Evolutionary conservation across 192 early-diverging fungal species (phyloP).

Genomic region (Obelidium mucronatum): DNA sequence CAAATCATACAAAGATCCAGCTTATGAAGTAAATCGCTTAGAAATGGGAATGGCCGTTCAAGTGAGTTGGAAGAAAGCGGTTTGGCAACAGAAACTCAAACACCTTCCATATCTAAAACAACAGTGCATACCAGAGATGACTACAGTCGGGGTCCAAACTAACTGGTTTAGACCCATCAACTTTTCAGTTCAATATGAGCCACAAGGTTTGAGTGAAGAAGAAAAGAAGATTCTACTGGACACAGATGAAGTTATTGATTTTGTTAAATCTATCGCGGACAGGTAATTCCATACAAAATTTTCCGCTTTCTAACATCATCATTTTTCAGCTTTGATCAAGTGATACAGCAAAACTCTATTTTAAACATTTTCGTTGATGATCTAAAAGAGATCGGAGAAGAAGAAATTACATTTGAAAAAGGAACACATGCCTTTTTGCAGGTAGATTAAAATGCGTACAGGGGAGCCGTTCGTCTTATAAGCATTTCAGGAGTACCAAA

Average conservation of each 20-base stretch:
- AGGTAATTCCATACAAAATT: slow-evolving; percentile 20
- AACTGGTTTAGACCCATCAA: slow-evolving; percentile 61
- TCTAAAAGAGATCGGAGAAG: slow-evolving; percentile 62
- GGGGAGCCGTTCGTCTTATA: not conserved
- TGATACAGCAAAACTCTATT: slow-evolving; percentile 61
- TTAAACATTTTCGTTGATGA: slow-evolving; percentile 68
- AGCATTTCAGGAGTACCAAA: slow-evolving; percentile 72
- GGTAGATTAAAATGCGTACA: slow-evolving; percentile 14
- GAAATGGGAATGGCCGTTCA: slow-evolving; percentile 56
- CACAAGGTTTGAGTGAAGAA: slow-evolving; percentile 39
- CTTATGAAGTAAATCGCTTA: slow-evolving; percentile 56
- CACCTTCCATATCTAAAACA: not conserved
- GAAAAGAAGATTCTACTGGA: slow-evolving; percentile 42
- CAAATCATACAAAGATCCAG: slow-evolving; percentile 59
- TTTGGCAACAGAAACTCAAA: too few species aligned
- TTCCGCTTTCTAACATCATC: not conserved
- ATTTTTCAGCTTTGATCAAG: slow-evolving; percentile 58
- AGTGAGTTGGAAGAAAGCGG: slow-evolving; percentile 20
- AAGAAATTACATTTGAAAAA: slow-evolving; percentile 64
- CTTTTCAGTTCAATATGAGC: slow-evolving; percentile 60
- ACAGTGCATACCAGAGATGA: slow-evolving; percentile 57
- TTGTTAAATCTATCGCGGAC: slow-evolving; percentile 45
- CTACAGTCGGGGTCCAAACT: slow-evolving; percentile 52
- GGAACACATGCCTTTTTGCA: slow-evolving; percentile 61
- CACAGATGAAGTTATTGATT: slow-evolving; percentile 54